Evolutionary conservation across 2,329 filamentous ascomycete species (phyloP), one percentile per base, ranked within the genome.

Genomic region (Tolypocladium amazonense): DNA sequence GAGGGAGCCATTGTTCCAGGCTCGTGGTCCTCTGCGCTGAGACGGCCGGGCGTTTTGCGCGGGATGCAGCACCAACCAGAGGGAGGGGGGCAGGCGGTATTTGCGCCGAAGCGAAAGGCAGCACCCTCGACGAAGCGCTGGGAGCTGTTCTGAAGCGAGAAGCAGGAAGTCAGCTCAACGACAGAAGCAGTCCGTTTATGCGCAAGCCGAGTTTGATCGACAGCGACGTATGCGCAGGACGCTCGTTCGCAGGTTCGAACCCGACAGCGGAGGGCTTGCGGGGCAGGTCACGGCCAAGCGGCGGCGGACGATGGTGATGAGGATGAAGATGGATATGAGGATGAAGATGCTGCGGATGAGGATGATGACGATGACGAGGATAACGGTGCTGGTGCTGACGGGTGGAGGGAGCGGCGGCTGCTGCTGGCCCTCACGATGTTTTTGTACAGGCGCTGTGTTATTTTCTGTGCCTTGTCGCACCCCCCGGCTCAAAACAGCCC

Each of bases 1-100:
- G 80, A 78, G 74, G 80, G 79, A 65, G 78, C 77, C 81, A 83
- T 84, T 68, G 68, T 68, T 63, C 65, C 65, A 69, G 65, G 66
- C 66, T 67, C 66, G 64, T 60, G 59, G 62, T 54, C 35, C 56
- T 43, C 20, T 41, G 9, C 14, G 12, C 25, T 58, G 50, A 20
- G 43, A 35, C 39, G 9, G 11, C 39, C 23, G 8, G 8, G 47
- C n/a, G 18, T 8, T 33, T 30, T 33, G 27, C 18, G 27, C 18
- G 50, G 50, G 30, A 35, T n/a, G 50, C 50, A 8, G 30, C 50
- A 14, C 12, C 30, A 14, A n/a, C 18, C 15, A 15, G 15, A 41
- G 15, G 38, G 4, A 15, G 38, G 33, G 33, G 33, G 7, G 33
- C 39, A 43, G 39, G 39, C 39, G 35, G 35, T n/a, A 11, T n/a